Percentiles rank a stretch among this genome's conserved stretches.
Conservation (phyloP, 2,329 filamentous ascomycete species). For the Colletotrichum spaethianum region DNA sequence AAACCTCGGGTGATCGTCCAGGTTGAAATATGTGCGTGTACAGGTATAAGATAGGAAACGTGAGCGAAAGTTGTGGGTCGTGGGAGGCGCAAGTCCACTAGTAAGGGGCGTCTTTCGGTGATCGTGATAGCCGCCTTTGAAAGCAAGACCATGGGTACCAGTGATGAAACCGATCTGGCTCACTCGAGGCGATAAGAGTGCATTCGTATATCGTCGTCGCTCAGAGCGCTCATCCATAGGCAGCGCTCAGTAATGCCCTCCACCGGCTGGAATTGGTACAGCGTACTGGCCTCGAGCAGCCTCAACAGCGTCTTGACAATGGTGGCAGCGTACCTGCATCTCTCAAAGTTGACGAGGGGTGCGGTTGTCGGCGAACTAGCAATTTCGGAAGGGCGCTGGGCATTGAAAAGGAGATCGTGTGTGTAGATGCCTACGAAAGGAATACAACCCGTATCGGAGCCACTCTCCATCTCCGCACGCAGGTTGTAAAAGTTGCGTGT, state of each 20-base stretch:
- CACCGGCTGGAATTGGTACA: conserved; percentile 81
- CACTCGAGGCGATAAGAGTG: conserved; percentile 66
- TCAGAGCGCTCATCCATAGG: conserved; percentile 86
- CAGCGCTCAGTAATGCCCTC: conserved; percentile 85
- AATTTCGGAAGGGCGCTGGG: conserved; percentile 83
- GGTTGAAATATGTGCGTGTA: conserved; percentile 27
- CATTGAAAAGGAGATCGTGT: conserved; percentile 86
- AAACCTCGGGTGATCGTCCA: conserved; percentile 22
- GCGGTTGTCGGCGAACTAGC: conserved; percentile 76
- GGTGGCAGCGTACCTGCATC: conserved; percentile 80
- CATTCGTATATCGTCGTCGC: conserved; percentile 79
- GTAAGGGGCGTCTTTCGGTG: conserved; percentile 1
- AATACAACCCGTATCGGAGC: conserved; percentile 79
- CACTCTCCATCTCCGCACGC: conserved; percentile 83
- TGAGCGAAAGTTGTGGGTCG: conserved; percentile 33
- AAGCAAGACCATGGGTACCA: not conserved
- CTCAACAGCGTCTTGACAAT: conserved; percentile 86
- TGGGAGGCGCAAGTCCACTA: conserved; percentile 26
- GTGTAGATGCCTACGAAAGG: conserved; percentile 89
- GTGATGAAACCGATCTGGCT: conserved; percentile 18
- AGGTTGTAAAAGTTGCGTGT: conserved; percentile 84
- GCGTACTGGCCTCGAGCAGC: conserved; percentile 83
- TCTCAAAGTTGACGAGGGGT: conserved; percentile 86
- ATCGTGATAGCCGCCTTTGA: not conserved
- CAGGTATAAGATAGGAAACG: conserved; percentile 30